Percentiles rank a stretch among this genome's conserved stretches.
Evolutionary conservation across 371 early-diverging fungal species (phyloP).

Genomic region (Chytridium lagenaria): DNA sequence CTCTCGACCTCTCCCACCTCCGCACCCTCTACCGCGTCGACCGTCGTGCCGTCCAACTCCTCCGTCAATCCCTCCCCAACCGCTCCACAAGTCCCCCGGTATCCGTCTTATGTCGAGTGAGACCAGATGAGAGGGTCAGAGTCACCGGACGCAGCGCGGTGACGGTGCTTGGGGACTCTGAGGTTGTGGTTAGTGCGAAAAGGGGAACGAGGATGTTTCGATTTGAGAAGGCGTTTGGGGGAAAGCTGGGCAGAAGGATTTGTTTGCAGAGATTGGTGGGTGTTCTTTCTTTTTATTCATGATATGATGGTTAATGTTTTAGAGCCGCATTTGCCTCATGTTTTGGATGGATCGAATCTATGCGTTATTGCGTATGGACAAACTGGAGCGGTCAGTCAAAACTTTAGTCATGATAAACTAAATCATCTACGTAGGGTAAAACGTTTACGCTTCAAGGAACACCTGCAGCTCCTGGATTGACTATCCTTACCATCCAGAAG

Average conservation of each 20-base stretch:
- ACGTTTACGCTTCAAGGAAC: constrained; percentile 22
- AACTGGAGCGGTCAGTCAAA: constrained; percentile 10
- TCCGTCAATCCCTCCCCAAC: background rate
- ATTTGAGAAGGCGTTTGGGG: constrained; percentile 4
- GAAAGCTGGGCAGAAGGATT: background rate
- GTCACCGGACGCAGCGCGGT: background rate
- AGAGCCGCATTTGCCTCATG: background rate
- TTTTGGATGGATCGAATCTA: constrained; percentile 12
- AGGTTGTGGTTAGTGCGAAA: background rate
- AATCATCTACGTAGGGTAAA: constrained; percentile 13
- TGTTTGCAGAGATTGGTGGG: constrained; percentile 13
- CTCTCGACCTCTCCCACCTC: constrained; percentile 9
- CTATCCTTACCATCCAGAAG: constrained; percentile 3
- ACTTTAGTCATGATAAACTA: background rate
- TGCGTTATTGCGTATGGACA: constrained; percentile 13
- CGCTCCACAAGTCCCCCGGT: background rate
- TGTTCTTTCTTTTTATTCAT: background rate
- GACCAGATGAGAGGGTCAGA: constrained; percentile 1
- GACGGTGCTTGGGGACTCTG: background rate
- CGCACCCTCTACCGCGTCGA: constrained; percentile 4
- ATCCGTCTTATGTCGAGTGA: background rate
- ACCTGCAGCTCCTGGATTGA: constrained; percentile 5
- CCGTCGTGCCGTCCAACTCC: constrained; percentile 1
- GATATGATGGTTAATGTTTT: no score
- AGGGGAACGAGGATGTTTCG: background rate